phyloP scores from a whole-genome alignment of 2,329 filamentous ascomycete species.

The Fusarium pseudonygamai region DNA sequence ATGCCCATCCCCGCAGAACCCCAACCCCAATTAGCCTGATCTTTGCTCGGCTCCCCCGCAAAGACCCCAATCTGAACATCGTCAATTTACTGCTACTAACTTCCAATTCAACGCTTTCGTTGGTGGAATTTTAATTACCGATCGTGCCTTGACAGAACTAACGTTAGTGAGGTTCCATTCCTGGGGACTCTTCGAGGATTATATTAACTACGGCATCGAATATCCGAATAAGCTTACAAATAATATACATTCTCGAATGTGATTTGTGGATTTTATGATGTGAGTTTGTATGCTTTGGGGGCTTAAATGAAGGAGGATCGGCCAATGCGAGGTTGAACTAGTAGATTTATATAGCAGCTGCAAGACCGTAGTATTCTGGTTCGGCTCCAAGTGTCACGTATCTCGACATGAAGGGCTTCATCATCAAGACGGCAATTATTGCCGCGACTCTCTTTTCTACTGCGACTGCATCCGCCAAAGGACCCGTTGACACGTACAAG shows the following conservation, averaged over 20 bases:
- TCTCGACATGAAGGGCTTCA: slow-evolving; percentile 1
- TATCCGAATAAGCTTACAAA: neutral
- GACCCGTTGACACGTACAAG: slow-evolving; percentile 31
- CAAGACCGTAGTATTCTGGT: neutral
- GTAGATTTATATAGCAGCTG: neutral
- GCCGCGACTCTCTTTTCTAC: neutral
- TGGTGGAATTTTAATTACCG: slow-evolving; percentile 8
- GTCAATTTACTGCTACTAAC: neutral
- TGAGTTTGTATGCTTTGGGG: neutral
- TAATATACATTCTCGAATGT: neutral
- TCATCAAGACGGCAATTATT: neutral
- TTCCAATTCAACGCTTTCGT: neutral
- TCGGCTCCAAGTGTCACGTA: neutral
- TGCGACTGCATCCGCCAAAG: neutral
- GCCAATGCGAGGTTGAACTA: neutral
- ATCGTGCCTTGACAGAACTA: neutral
- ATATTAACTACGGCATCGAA: slow-evolving; percentile 5
- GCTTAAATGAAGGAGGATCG: neutral
- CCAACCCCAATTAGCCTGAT: slow-evolving; percentile 14
- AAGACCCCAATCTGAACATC: neutral
- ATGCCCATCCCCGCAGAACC: slow-evolving; percentile 7
- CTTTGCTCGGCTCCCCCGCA: neutral
- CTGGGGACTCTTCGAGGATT: neutral
- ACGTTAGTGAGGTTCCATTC: neutral
- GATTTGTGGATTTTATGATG: slow-evolving; percentile 11